phyloP scores from a whole-genome alignment of 1,284 basidiomycete genomes.

The Pseudozyma flocculosa region DNA sequence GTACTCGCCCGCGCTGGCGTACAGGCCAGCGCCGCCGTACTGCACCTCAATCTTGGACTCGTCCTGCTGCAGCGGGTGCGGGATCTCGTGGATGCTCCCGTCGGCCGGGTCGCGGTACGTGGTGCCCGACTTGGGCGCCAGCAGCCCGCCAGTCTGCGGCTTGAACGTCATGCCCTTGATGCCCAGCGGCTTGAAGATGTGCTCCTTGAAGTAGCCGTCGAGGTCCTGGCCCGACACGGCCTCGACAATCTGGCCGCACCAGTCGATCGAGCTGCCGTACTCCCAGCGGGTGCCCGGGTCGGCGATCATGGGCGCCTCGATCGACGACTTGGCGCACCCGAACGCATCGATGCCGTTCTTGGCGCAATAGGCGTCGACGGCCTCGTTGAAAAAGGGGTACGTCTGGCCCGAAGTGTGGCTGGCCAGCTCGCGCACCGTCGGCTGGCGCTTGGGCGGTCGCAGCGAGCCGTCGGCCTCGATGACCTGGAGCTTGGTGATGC shows the following conservation, averaged over 20 bases:
- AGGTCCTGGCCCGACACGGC: conserved; percentile 33
- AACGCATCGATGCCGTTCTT: conserved; percentile 14
- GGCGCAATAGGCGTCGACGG: conserved; percentile 15
- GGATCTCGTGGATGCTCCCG: conserved; percentile 1
- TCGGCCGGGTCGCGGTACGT: background rate
- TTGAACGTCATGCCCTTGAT: conserved; percentile 38
- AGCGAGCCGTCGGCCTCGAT: conserved; percentile 23
- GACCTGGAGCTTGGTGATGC: conserved; percentile 27
- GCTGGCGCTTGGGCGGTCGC: too few species aligned
- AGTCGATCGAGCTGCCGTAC: conserved; percentile 40
- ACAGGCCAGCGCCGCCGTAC: conserved; percentile 31
- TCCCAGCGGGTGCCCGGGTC: conserved; percentile 41
- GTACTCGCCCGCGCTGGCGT: conserved; percentile 16
- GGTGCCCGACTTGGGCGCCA: conserved; percentile 16
- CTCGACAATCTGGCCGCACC: conserved; percentile 36
- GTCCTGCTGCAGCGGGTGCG: conserved; percentile 11
- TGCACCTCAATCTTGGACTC: conserved; percentile 33
- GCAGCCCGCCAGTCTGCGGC: conserved; percentile 7
- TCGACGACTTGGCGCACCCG: background rate
- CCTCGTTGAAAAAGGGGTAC: conserved; percentile 37
- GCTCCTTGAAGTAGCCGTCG: conserved; percentile 35
- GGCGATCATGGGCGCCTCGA: background rate
- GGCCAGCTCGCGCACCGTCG: conserved; percentile 20
- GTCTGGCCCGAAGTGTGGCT: conserved; percentile 20
- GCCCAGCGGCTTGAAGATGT: conserved; percentile 47